A percentile compares a stretch with the other conserved stretches of the same genome.
phyloP scores from a whole-genome alignment of 768 basidiomycete species.

The Kwoniella dendrophila region DNA sequence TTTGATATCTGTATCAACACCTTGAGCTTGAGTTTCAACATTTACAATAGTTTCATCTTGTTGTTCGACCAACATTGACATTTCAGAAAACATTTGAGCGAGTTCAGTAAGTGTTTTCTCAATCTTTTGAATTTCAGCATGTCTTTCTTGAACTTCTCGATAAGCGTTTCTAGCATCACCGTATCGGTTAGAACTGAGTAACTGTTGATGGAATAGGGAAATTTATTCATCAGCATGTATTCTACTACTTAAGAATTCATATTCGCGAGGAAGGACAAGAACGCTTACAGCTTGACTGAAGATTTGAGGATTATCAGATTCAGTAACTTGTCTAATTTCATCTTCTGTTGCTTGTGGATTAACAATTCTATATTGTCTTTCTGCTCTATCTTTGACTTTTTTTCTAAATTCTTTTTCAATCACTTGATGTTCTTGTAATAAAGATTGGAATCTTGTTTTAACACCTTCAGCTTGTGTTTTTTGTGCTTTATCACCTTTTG shows the following conservation, averaged over 20 bases:
- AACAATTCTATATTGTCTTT: slow-evolving; percentile 60
- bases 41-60: slow-evolving; percentile 73
- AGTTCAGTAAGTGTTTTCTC: slow-evolving; percentile 86
- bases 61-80: slow-evolving; percentile 75
- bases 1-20: slow-evolving; percentile 70
- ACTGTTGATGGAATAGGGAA: slow-evolving; percentile 57
- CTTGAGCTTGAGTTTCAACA: slow-evolving; percentile 67
- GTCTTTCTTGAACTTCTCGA: slow-evolving; percentile 84
- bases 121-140: slow-evolving; percentile 80
- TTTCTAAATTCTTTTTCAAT: slow-evolving; percentile 59
- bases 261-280: background rate
- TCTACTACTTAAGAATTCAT: too few relatives aligned
- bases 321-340: slow-evolving; percentile 73
- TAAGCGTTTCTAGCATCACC: slow-evolving; percentile 79
- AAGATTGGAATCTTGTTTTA: slow-evolving; percentile 58
- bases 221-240: too few relatives aligned
- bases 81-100: slow-evolving; percentile 86
- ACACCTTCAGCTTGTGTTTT: slow-evolving; percentile 56
- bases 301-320: slow-evolving; percentile 70
- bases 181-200: slow-evolving; percentile 76
- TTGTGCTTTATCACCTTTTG: slow-evolving; percentile 55
- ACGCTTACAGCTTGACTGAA: slow-evolving; percentile 65
- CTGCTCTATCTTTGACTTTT: slow-evolving; percentile 59
- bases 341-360: slow-evolving; percentile 84
- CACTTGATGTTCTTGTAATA: slow-evolving; percentile 59